Evolutionary conservation across 73 alveolate species (phyloP).

Genomic region (Paramecium octaurelia): DNA sequence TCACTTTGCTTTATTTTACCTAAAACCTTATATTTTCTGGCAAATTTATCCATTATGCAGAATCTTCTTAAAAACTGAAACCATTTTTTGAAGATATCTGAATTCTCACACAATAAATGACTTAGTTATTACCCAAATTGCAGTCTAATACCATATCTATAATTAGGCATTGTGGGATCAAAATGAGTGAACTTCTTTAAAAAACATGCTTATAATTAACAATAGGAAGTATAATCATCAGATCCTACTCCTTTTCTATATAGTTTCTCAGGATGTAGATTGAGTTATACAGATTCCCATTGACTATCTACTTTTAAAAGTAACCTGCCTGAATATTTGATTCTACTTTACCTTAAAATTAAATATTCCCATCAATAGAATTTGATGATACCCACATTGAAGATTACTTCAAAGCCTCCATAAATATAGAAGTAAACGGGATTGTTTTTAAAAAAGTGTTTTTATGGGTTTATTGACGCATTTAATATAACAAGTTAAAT

Average conservation of each 20-base stretch:
- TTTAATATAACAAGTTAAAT: neutral
- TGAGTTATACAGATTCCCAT: neutral
- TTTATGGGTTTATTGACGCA: neutral
- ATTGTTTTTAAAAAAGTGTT: neutral
- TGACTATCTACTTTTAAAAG: neutral
- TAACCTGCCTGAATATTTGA: neutral
- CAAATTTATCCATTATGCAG: conserved; percentile 52
- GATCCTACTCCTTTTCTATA: neutral
- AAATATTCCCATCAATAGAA: neutral
- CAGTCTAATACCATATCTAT: conserved; percentile 31
- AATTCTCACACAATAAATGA: neutral
- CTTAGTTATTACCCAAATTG: neutral
- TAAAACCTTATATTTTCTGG: conserved; percentile 43
- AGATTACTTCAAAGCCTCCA: neutral
- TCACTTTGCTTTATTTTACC: neutral
- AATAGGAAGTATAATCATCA: neutral
- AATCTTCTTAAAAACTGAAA: conserved; percentile 45
- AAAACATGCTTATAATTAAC: conserved; percentile 36
- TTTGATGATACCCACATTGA: neutral
- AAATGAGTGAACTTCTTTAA: conserved; percentile 22
- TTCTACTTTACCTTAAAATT: neutral
- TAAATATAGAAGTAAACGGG: neutral
- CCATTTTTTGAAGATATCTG: conserved; percentile 52
- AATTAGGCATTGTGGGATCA: neutral
- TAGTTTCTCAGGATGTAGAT: conserved; percentile 7